Conservation (phyloP, 805 yeast genomes). For the Lipomyces oligophaga region DNA sequence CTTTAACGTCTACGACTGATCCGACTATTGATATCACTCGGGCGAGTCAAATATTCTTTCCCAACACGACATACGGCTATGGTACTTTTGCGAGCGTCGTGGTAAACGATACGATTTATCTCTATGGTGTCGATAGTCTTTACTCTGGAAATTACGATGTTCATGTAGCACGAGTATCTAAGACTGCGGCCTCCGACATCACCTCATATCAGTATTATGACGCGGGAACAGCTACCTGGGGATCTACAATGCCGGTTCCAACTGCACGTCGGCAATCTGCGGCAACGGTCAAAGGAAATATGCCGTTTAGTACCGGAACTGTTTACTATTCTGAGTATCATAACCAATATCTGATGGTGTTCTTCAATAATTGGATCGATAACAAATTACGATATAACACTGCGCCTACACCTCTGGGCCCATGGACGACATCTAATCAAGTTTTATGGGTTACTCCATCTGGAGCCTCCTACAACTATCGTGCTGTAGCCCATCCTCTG, state of each 20-base stretch:
- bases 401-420: conserved; percentile 25
- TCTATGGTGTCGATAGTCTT: conserved; percentile 17
- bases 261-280: conserved; percentile 20
- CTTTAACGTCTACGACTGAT: too few relatives aligned
- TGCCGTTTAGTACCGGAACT: conserved; percentile 23
- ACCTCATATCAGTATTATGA: conserved; percentile 16
- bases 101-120: conserved; percentile 20
- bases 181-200: not conserved
- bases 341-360: conserved; percentile 18
- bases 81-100: conserved; percentile 24
- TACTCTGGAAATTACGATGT: conserved; percentile 22
- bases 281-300: conserved; percentile 14
- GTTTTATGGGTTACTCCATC: conserved; percentile 9
- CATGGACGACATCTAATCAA: conserved; percentile 17
- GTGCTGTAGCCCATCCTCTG: conserved; percentile 20
- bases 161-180: conserved; percentile 24
- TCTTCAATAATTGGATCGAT: conserved; percentile 24
- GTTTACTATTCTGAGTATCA: conserved; percentile 24
- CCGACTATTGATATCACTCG: conserved; percentile 11
- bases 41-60: conserved; percentile 3
- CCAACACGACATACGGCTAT: conserved; percentile 13
- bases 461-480: conserved; percentile 20
- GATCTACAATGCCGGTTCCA: conserved; percentile 13
- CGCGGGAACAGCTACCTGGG: conserved; percentile 14
- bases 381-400: conserved; percentile 13